Base-by-base conservation (phyloP, 805 yeast genomes). In the Barnettozyma salicaria region DNA sequence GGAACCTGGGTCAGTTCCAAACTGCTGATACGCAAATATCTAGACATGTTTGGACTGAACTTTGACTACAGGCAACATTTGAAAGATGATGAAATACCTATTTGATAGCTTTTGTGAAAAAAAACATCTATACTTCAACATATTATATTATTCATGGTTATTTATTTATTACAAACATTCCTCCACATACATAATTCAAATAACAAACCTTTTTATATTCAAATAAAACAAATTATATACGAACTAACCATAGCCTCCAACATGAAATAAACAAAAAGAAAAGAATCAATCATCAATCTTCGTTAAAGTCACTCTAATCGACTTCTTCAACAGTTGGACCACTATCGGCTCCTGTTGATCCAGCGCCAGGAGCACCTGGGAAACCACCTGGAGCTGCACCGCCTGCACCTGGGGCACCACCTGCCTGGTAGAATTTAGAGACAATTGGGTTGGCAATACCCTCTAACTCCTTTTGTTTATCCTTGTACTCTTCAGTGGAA, bases 381-480 rank as follows among this genome's bases (percentile, higher is more conserved):
- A 78, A 78, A 64, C 71, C 78, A 54, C 78, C 84, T 56, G 65
- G 75, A 63, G 70, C 67, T 55, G 63, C 73, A 42, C 68, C 71
- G 53, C 73, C 86, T 49, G 74, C 83, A 55, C 79, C 79, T 57
- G 82, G 82, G 64, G 86, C 95, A 70, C 94, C 96, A 48, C 65
- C 67, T 53, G 80, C 88, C 68, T 84, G 90, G 80, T 90, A 90
- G 76, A 92, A 85, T 78, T 88, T 87, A 64, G 88, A 76, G 83
- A 89, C 82, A 72, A 89, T 86, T 68, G 97, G 97, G 81, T 89
- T 89, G 55, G 96, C 94, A 70, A 83, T 74, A 56, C 80, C 87
- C 75, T 90, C 97, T 63, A 89, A 84, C 68, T 88, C 96, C 83
- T 90, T 90, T 74, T 88, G 94, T 74, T 78, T 82, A 71, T 83